Evolutionary conservation across 768 basidiomycete genomes (phyloP).

Genomic region (Mrakia frigida): DNA sequence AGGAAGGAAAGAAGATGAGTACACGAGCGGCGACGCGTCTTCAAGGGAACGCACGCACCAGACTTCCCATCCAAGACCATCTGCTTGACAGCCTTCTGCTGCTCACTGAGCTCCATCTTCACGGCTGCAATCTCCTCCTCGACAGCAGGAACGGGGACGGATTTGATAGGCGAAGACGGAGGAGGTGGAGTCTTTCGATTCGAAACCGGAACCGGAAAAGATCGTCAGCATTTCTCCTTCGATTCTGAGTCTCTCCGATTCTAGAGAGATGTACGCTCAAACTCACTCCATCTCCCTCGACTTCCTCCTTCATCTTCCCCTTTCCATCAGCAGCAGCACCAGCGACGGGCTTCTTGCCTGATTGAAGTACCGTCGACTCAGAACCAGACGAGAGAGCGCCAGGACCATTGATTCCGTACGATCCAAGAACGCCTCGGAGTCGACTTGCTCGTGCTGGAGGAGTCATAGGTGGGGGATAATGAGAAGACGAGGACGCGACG

Average conservation of each 20-base stretch:
- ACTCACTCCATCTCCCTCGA: not conserved
- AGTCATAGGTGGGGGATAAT: not conserved
- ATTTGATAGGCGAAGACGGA: not conserved
- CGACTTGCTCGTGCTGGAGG: not conserved
- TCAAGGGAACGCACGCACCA: not conserved
- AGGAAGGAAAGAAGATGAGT: not conserved
- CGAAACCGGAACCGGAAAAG: not conserved
- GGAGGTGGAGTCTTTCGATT: not conserved
- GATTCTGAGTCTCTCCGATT: too few relatives aligned
- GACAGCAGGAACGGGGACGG: not conserved
- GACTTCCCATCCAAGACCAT: not conserved
- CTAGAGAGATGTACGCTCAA: too few relatives aligned
- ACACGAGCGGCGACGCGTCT: not conserved
- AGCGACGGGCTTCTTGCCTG: not conserved
- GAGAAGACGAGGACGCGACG: not conserved
- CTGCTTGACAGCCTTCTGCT: slow-evolving; percentile 1
- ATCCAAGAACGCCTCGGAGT: not conserved
- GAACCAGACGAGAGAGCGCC: not conserved
- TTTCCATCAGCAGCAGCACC: not conserved
- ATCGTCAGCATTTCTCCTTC: not conserved
- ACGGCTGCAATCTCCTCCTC: not conserved
- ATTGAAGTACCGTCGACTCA: not conserved
- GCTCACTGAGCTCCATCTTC: not conserved
- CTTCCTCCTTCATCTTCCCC: not conserved
- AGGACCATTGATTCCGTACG: not conserved